Conservation (phyloP, 1,284 basidiomycete species). For the Apiotrichum porosum region DNA sequence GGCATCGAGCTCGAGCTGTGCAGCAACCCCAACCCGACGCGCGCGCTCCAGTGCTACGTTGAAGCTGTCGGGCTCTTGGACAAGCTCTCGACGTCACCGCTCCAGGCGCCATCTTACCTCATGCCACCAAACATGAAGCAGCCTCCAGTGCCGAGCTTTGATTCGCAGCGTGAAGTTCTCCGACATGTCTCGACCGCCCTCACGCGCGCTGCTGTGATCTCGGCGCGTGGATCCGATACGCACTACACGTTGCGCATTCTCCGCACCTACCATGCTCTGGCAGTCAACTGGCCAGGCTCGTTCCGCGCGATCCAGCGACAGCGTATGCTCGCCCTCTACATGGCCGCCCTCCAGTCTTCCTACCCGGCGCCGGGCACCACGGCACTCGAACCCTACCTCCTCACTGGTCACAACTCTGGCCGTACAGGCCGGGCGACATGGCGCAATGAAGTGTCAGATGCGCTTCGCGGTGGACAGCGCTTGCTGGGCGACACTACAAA, state of each 20-base stretch:
- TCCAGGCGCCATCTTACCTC: slow-evolving; percentile 26
- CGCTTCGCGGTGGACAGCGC: slow-evolving; percentile 64
- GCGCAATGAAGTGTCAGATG: slow-evolving; percentile 60
- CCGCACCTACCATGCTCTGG: slow-evolving; percentile 60
- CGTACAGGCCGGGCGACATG: slow-evolving; percentile 54
- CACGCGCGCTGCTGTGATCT: slow-evolving; percentile 46
- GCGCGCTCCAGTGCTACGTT: slow-evolving; percentile 34
- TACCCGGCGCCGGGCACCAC: slow-evolving; percentile 43
- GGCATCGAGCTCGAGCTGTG: slow-evolving; percentile 39
- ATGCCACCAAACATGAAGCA: slow-evolving; percentile 9
- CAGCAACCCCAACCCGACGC: slow-evolving; percentile 13
- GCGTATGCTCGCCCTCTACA: slow-evolving; percentile 62
- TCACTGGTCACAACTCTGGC: slow-evolving; percentile 20
- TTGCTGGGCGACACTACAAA: slow-evolving; percentile 62
- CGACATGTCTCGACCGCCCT: slow-evolving; percentile 42
- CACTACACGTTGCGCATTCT: slow-evolving; percentile 54
- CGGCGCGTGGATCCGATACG: slow-evolving; percentile 32
- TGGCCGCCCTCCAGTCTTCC: slow-evolving; percentile 61
- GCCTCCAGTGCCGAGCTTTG: slow-evolving; percentile 19
- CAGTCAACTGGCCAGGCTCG: slow-evolving; percentile 62
- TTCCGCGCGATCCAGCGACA: slow-evolving; percentile 71
- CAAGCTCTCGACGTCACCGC: slow-evolving; percentile 18
- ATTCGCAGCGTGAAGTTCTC: slow-evolving; percentile 39
- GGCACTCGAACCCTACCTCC: slow-evolving; percentile 18
- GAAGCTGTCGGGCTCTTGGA: slow-evolving; percentile 22